Evolutionary conservation across 2,329 filamentous ascomycete species (phyloP).

Genomic region (Sporothrix variecibatus): DNA sequence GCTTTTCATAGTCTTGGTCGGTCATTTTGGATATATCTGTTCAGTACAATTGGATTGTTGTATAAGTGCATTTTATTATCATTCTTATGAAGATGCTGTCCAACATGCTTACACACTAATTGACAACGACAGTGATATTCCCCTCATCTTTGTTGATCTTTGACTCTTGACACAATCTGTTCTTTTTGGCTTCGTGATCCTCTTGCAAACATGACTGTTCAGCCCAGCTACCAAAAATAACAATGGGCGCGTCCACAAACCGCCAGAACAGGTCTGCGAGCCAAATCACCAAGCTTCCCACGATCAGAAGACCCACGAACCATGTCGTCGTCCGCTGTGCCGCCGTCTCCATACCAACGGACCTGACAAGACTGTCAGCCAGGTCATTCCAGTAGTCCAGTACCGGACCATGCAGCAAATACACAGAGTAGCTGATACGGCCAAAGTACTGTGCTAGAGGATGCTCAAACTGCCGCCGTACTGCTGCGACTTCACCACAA

Average conservation of each 20-base stretch:
- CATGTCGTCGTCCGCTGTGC: slow-evolving; percentile 40
- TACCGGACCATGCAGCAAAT: slow-evolving; percentile 58
- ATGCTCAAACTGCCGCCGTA: slow-evolving; percentile 48
- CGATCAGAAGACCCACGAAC: slow-evolving; percentile 42
- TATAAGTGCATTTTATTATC: background rate
- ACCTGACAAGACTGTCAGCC: background rate
- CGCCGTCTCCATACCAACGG: slow-evolving; percentile 36
- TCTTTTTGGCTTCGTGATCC: background rate
- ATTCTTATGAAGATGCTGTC: background rate
- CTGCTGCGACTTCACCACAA: slow-evolving; percentile 39
- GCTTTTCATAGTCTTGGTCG: background rate
- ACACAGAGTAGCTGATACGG: slow-evolving; percentile 58
- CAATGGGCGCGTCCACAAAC: slow-evolving; percentile 51
- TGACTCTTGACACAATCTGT: background rate
- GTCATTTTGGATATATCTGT: background rate
- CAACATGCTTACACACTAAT: background rate
- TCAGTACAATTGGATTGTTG: background rate
- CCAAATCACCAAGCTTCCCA: slow-evolving; percentile 50
- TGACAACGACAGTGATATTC: background rate
- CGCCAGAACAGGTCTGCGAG: slow-evolving; percentile 62
- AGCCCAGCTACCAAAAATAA: slow-evolving; percentile 36
- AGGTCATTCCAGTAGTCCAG: slow-evolving; percentile 39
- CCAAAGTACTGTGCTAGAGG: slow-evolving; percentile 57
- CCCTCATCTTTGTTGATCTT: background rate
- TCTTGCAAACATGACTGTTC: slow-evolving; percentile 34